Conservation (phyloP, 108 stramenopile species). For the Tribonema minus region DNA sequence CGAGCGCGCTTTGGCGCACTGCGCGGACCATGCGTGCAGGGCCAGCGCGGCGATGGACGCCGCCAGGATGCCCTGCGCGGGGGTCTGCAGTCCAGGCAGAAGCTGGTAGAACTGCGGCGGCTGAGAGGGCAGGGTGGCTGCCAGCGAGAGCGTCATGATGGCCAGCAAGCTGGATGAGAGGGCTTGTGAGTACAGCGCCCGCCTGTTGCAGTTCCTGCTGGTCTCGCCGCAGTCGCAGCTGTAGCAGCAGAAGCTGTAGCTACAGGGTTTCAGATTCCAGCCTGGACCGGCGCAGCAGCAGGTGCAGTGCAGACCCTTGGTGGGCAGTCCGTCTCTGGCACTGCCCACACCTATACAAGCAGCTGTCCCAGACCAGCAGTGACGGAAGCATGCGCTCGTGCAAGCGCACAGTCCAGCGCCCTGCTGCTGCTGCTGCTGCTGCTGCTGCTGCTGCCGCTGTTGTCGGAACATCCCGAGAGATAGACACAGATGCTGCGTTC, state of each 20-base stretch:
- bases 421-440: too few species aligned
- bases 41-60: neutral
- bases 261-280: too few species aligned
- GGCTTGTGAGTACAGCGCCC: neutral
- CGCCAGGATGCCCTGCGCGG: neutral
- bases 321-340: too few species aligned
- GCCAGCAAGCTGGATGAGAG: neutral
- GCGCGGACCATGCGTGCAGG: neutral
- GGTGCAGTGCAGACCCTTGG: too few species aligned
- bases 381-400: too few species aligned
- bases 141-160: neutral
- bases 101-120: neutral
- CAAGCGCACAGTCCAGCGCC: too few species aligned
- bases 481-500: too few species aligned
- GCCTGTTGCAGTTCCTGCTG: neutral
- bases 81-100: neutral
- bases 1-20: neutral
- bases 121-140: neutral
- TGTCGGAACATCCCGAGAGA: too few species aligned
- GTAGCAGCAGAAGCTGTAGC: neutral
- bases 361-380: too few species aligned
- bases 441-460: too few species aligned
- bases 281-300: too few species aligned
- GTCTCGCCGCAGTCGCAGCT: neutral
- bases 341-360: too few species aligned